Percentiles rank a stretch among this genome's conserved stretches.
Conservation (phyloP, 805 yeast genomes). For the Candida khao-thaluensis region DNA sequence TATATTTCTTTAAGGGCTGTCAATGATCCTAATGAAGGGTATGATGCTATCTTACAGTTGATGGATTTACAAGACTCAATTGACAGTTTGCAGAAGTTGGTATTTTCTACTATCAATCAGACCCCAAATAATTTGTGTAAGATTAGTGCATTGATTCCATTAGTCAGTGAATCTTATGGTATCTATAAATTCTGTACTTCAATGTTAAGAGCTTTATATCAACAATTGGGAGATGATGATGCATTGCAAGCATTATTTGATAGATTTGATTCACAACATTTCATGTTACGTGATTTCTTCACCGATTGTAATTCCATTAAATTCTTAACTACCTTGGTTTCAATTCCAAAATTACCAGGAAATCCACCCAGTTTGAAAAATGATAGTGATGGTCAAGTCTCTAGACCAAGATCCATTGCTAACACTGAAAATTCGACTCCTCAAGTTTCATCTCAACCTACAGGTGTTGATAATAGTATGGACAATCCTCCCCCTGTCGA, state of each 20-base stretch:
- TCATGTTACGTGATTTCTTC: conserved; percentile 73
- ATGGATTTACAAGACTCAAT: conserved; percentile 83
- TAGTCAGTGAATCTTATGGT: conserved; percentile 89
- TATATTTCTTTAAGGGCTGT: conserved; percentile 84
- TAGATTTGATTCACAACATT: conserved; percentile 71
- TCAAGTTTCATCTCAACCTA: conserved; percentile 48
- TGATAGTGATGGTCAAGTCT: conserved; percentile 39
- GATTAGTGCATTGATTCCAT: conserved; percentile 82
- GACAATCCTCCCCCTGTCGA: conserved; percentile 37
- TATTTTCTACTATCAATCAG: conserved; percentile 68
- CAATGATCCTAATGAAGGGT: conserved; percentile 94
- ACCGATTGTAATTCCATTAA: conserved; percentile 86
- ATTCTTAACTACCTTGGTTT: conserved; percentile 75
- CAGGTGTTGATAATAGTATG: conserved; percentile 23
- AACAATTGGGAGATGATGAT: conserved; percentile 68
- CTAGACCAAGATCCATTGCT: conserved; percentile 30
- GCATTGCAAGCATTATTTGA: conserved; percentile 73
- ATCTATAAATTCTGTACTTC: conserved; percentile 85
- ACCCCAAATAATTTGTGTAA: conserved; percentile 69
- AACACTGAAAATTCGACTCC: conserved; percentile 24
- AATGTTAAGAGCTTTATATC: conserved; percentile 86
- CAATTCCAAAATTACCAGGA: conserved; percentile 65
- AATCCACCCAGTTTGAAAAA: conserved; percentile 59
- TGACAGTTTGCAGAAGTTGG: conserved; percentile 71
- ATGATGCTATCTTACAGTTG: conserved; percentile 81